A percentile compares a stretch with the other conserved stretches of the same genome.
Evolutionary conservation across 805 yeast species (phyloP).

Genomic region (Pichia heedii): DNA sequence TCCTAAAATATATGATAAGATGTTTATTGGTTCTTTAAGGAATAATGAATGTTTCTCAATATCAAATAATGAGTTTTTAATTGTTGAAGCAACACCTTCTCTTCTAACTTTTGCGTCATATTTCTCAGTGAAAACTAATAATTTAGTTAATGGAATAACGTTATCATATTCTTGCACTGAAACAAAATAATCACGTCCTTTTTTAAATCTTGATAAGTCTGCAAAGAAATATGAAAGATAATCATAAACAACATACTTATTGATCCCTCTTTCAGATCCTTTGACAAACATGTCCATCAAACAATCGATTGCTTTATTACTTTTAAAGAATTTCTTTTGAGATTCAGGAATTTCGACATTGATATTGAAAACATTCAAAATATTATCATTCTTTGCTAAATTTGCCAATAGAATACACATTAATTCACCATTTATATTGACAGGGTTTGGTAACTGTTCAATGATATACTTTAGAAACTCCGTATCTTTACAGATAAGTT

Average conservation of each 20-base stretch:
- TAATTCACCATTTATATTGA: constrained; percentile 66
- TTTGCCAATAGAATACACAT: constrained; percentile 80
- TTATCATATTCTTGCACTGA: constrained; percentile 63
- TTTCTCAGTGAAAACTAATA: constrained; percentile 74
- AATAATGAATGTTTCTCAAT: constrained; percentile 54
- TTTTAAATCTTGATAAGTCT: constrained; percentile 68
- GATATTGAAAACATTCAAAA: constrained; percentile 42
- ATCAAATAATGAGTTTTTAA: constrained; percentile 84
- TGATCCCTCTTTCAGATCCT: constrained; percentile 65
- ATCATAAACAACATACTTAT: constrained; percentile 67
- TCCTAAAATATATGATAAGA: constrained; percentile 71
- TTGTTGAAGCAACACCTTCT: constrained; percentile 87
- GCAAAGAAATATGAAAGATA: constrained; percentile 84
- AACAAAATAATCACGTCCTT: constrained; percentile 72
- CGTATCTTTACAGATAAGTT: constrained; percentile 55
- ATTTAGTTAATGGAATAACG: constrained; percentile 72
- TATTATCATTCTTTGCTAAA: constrained; percentile 66
- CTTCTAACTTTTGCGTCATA: constrained; percentile 73
- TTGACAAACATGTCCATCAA: constrained; percentile 84
- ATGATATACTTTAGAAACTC: constrained; percentile 43
- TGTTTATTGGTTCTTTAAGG: constrained; percentile 53
- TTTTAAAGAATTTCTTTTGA: constrained; percentile 45
- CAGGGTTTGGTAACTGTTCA: constrained; percentile 41
- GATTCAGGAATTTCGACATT: constrained; percentile 20
- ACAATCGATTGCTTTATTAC: constrained; percentile 59